Conservation (phyloP, 257 asterid genomes). For the Forsythia viridissima region DNA sequence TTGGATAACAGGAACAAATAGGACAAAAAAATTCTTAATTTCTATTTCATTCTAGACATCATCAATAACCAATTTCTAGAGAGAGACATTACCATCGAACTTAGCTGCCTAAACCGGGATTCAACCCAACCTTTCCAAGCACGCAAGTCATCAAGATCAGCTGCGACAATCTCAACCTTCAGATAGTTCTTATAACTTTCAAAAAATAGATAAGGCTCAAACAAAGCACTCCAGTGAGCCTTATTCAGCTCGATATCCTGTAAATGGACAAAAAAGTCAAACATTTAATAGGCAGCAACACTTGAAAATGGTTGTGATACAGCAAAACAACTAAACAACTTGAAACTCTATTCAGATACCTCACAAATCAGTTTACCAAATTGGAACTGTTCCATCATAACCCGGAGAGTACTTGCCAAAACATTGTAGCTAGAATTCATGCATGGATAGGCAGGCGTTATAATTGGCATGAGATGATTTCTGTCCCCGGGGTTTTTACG, state of each 20-base stretch:
- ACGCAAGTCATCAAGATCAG: slow-evolving; percentile 83
- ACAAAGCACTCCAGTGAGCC: slow-evolving; percentile 67
- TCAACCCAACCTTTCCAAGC: slow-evolving; percentile 99
- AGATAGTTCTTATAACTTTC: slow-evolving; percentile 87
- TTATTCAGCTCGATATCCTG: slow-evolving; percentile 92
- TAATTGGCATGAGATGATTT: slow-evolving; percentile 87
- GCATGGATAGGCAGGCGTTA: slow-evolving; percentile 98
- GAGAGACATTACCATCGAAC: slow-evolving; percentile 69
- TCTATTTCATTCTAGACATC: background rate
- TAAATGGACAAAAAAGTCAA: slow-evolving; percentile 25
- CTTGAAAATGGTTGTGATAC: slow-evolving; percentile 1
- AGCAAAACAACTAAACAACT: slow-evolving; percentile 17
- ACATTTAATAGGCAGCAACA: slow-evolving; percentile 10
- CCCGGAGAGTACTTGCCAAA: slow-evolving; percentile 86
- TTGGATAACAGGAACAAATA: slow-evolving; percentile 24
- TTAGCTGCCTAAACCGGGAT: slow-evolving; percentile 88
- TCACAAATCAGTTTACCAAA: slow-evolving; percentile 73
- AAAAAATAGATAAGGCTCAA: slow-evolving; percentile 83
- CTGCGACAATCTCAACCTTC: slow-evolving; percentile 80
- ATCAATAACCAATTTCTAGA: slow-evolving; percentile 10
- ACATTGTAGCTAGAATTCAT: slow-evolving; percentile 98
- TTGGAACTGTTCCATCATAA: slow-evolving; percentile 85
- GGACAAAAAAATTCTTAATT: background rate
- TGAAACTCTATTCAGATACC: slow-evolving; percentile 42
- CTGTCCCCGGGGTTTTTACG: slow-evolving; percentile 86